Evolutionary conservation across 768 basidiomycete genomes (phyloP), one percentile per base, ranked within the genome.

Genomic region (Lactarius tabidus): DNA sequence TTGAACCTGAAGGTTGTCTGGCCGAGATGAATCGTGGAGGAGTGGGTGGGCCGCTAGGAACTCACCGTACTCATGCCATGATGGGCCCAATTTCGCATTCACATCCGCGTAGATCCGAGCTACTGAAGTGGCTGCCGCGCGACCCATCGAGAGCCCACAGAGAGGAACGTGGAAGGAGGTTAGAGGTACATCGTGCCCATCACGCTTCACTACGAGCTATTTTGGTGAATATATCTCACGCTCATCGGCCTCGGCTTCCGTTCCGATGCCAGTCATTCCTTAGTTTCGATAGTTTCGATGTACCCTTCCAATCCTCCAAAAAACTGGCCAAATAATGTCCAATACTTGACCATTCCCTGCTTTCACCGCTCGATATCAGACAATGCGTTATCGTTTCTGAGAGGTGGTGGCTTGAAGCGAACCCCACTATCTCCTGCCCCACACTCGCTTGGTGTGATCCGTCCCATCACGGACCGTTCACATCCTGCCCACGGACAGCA

Each of bases 1-100:
- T 71, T 95, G 91, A n/a, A 98, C 91, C 77, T 94, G 92, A 15
- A 98, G 83, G 76, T 95, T 95, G 82, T 98, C 93, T 93, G 73
- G 66, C 69, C 69, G 56, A 67, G 60, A 53, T 65, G 58, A 52
- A 62, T 55, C 68, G 48, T 38, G 14, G 31, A 23, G 10, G 35
- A 41, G 8, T 43, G 36, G 70, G 39, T 51, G 4, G 63, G 48
- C 23, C 35, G 35, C 60, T 26, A 29, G 54, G 62, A 43, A 74
- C 80, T 71, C 70, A 95, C 95, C 95, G 75, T 97, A 97, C 84
- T 97, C 95, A 75, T 93, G 89, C 95, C 95, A 97, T 69, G 91
- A 85, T 65, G 92, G 85, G 23, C 95, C 95, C 69, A 93, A 80
- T 74, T 87, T 88, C 71, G 85, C 82, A 75, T 96, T 96, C 72